phyloP scores from a whole-genome alignment of 768 basidiomycete species.

The Gelatoporia subvermispora region DNA sequence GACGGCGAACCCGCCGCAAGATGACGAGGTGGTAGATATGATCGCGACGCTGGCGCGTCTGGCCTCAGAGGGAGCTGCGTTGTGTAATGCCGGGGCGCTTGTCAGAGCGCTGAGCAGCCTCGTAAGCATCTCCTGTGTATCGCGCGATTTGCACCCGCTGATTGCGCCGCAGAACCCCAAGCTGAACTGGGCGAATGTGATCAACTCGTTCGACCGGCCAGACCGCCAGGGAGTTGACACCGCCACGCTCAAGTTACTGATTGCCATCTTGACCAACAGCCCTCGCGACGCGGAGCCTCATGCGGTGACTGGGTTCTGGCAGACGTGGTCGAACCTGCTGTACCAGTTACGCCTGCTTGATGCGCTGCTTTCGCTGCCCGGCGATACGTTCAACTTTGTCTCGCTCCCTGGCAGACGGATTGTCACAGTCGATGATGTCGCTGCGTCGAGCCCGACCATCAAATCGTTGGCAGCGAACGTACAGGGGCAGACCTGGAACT shows the following conservation, averaged over 20 bases:
- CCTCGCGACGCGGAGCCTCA: constrained; percentile 73
- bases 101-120: constrained; percentile 70
- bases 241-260: constrained; percentile 81
- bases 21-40: constrained; percentile 67
- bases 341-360: constrained; percentile 87
- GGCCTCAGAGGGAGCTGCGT: constrained; percentile 64
- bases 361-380: constrained; percentile 81
- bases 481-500: constrained; percentile 93
- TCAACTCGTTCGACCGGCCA: constrained; percentile 82
- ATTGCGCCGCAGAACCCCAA: constrained; percentile 45
- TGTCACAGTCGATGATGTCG: constrained; percentile 85
- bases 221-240: constrained; percentile 86
- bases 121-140: constrained; percentile 41
- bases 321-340: constrained; percentile 76
- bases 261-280: constrained; percentile 80
- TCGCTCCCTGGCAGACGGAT: constrained; percentile 78
- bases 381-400: constrained; percentile 91
- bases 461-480: constrained; percentile 86
- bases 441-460: constrained; percentile 83
- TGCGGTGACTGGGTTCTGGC: constrained; percentile 84
- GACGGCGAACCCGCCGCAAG: constrained; percentile 64
- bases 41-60: constrained; percentile 62
- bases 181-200: constrained; percentile 77
- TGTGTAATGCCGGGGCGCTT: constrained; percentile 73
- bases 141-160: background rate